A percentile compares a stretch with the other conserved stretches of the same genome.
These are phyloP conservation scores for Fraxinus americana DNA, from an alignment of 257 asterid species.

Conservation along the genomic window DNA sequence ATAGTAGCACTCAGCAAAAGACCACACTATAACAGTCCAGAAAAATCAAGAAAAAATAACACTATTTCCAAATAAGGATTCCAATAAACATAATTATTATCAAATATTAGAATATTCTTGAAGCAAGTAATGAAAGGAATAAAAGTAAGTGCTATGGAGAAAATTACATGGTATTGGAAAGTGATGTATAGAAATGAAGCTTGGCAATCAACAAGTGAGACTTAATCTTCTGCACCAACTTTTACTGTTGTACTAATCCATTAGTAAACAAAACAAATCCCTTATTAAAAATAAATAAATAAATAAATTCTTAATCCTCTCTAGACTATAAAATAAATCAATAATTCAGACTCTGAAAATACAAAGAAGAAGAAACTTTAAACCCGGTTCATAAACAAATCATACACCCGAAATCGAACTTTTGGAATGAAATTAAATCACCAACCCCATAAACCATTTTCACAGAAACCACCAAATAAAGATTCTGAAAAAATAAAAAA, in stretches of 20 bases:
- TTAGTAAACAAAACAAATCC: slow-evolving; percentile 7
- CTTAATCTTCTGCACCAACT: slow-evolving; percentile 51
- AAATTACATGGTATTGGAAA: slow-evolving; percentile 66
- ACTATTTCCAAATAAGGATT: neutral
- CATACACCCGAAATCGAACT: slow-evolving; percentile 30
- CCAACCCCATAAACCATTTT: slow-evolving; percentile 38
- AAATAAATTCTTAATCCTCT: slow-evolving; percentile 2
- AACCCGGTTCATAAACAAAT: slow-evolving; percentile 32
- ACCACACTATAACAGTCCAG: neutral
- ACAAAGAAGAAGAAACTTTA: slow-evolving; percentile 24
- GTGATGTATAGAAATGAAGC: slow-evolving; percentile 68
- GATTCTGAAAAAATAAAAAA: neutral
- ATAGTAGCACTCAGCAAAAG: neutral
- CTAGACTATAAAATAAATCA: neutral
- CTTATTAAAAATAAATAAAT: too few species aligned
- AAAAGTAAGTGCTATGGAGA: neutral
- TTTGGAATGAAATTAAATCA: slow-evolving; percentile 8
- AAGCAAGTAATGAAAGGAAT: neutral
- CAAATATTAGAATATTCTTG: neutral
- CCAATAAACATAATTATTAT: neutral
- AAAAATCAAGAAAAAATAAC: neutral
- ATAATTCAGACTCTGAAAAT: neutral
- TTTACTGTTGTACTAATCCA: slow-evolving; percentile 46
- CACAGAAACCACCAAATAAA: slow-evolving; percentile 24
- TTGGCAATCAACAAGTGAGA: slow-evolving; percentile 68